Base-by-base conservation (phyloP, 257 asterid species). In the Scutellaria barbata region DNA sequence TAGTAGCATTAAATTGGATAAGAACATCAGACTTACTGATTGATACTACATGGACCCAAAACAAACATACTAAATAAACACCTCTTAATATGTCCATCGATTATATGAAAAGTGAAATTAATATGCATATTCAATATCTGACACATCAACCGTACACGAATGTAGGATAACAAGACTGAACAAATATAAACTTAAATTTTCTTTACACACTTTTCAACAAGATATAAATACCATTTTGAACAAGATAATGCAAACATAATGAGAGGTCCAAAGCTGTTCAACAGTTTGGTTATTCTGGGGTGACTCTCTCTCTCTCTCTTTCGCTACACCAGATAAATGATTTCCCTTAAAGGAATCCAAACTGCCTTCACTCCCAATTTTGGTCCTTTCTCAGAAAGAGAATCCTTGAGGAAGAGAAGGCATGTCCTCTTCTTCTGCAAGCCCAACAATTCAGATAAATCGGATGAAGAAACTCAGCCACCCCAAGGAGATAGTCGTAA, bases 341-440 rank as follows among this genome's bases (percentile, higher is more conserved):
- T 89, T 73, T 81, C 89, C 53, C 81, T 88, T 10, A 81, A 89
- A 82, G 66, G 83, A 80, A 79, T 94, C 68, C 97, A 82, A 77
- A 79, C 86, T 61, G 62, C 85, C 46, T 79, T 87, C 79, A 76
- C 73, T 42, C 84, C 77, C 68, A 84, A 50, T 60, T 79, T 72
- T 40, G 82, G 56, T 20, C 56, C 59, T 63, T 69, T 85, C 72
- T 83, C 75, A 33, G 81, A 72, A 77, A 77, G 65, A 54, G 75
- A 79, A 12, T 7, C 56, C 47, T 71, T 81, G n/a, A 80, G 73
- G 62, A 86, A 76, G 77, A 83, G 76, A 79, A 72, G 59, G 63
- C 41, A 76, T 20, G 16, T 47, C 48, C 72, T 77, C 67, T 68
- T 77, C 39, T 69, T 76, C 71, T 76, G 90, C 84, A 91, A 80